Percentiles rank a stretch among this genome's conserved stretches.
Conservation (phyloP, 1,284 basidiomycete species). For the Cutaneotrichosporon daszewskae region DNA sequence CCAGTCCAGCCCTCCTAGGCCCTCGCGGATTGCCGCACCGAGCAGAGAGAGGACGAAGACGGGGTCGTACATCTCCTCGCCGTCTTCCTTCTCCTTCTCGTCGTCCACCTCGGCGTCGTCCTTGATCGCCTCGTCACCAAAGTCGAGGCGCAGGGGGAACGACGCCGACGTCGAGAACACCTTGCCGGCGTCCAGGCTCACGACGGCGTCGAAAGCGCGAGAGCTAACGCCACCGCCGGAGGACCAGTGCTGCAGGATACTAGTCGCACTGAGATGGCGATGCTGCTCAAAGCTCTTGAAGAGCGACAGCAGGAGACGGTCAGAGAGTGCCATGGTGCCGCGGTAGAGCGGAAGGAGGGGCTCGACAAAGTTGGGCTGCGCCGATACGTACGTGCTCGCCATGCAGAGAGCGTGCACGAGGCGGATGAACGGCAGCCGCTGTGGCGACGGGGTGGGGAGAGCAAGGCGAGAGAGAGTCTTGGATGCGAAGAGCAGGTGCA, state of each 20-base stretch:
- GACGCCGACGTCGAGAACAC: conserved; percentile 67
- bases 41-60: conserved; percentile 67
- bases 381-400: conserved; percentile 69
- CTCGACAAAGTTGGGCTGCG: conserved; percentile 72
- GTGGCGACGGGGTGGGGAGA: no score
- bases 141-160: conserved; percentile 54
- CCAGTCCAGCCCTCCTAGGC: conserved; percentile 66
- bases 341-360: conserved; percentile 68
- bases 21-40: conserved; percentile 58
- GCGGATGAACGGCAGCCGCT: conserved; percentile 53
- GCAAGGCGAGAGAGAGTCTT: conserved; percentile 52
- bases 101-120: conserved; percentile 17
- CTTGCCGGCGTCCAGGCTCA: conserved; percentile 61
- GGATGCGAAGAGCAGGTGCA: conserved; percentile 52
- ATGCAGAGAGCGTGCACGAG: conserved; percentile 64
- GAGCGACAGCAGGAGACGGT: conserved; percentile 63
- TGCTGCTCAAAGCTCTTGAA: conserved; percentile 72
- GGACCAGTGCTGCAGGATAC: conserved; percentile 62
- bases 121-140: no score
- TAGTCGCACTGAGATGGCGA: conserved; percentile 60
- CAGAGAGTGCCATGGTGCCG: conserved; percentile 61
- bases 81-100: conserved; percentile 23
- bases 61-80: conserved; percentile 66
- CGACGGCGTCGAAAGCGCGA: conserved; percentile 59
- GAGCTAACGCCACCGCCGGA: conserved; percentile 49